Evolutionary conservation across 108 stramenopile species (phyloP), one percentile per base, ranked within the genome.

Genomic region (Cylindrotheca closterium): DNA sequence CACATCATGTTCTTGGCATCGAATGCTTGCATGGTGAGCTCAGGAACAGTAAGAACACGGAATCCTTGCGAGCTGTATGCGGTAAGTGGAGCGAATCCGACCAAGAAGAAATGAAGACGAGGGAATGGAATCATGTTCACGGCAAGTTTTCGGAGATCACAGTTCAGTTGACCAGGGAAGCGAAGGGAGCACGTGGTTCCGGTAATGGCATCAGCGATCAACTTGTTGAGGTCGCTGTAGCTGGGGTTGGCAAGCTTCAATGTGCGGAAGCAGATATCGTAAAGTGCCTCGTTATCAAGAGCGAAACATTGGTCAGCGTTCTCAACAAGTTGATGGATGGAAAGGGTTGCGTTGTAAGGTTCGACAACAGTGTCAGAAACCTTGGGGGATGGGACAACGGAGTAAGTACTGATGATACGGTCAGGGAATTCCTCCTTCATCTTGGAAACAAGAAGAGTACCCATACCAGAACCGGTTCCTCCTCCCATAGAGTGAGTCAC

Each of bases 1-100:
- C 96, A 96, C 97, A 98, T 98, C 97, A 98, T 98, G 82, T 98
- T 98, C 91, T 97, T 96, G 67, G 97, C 95, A 70, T 98, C 97
- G 73, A 98, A 98, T 31, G 84, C 82, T 74, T 98, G 97, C 59
- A 84, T 74, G 37, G 97, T 98, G 68, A 98, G 86, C 85, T 98
- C 97, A 22, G 97, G 95, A 34, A 98, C 97, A 45, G 92, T 96
- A 62, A 98, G 79, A 45, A 91, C 93, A 58, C 95, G 94, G 92
- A 97, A 98, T 65, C 96, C 88, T 85, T 95, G 95, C 34, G 94
- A 93, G 46, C 84, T 85, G 58, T 77, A 79, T 37, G 90, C 73
- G 30, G 96, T 98, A 57, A 98, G 67, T 15, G 97, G 97, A 47
- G 97, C 95, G 67, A 96, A 98, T 67, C 97, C 97, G 58, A 98